Evolutionary conservation across 2,329 filamentous ascomycete genomes (phyloP).

Genomic region (Pseudopyrenochaeta lycopersici): DNA sequence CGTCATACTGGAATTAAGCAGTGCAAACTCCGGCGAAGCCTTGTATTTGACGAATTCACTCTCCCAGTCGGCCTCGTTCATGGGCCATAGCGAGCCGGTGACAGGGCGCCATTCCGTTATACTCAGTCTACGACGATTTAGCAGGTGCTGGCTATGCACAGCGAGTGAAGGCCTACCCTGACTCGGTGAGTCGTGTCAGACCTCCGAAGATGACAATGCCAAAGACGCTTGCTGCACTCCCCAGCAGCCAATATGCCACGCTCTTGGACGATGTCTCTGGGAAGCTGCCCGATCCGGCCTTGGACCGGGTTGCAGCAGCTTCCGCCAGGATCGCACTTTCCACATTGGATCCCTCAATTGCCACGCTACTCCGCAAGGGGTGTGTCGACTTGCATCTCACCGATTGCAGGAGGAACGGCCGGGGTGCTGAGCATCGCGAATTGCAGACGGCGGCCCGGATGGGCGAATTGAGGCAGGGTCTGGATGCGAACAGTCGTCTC

Average conservation of each 20-base stretch:
- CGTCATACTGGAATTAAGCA: slow-evolving; percentile 92
- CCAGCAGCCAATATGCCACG: slow-evolving; percentile 92
- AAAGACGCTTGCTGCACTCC: slow-evolving; percentile 91
- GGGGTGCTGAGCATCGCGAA: slow-evolving; percentile 20
- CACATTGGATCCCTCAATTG: slow-evolving; percentile 20
- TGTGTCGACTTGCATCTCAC: slow-evolving; percentile 48
- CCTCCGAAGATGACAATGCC: slow-evolving; percentile 97
- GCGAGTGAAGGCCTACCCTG: slow-evolving; percentile 70
- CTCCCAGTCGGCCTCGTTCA: slow-evolving; percentile 83
- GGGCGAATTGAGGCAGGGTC: slow-evolving; percentile 42
- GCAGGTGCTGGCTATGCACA: slow-evolving; percentile 8
- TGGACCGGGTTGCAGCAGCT: slow-evolving; percentile 18
- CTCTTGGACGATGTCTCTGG: slow-evolving; percentile 74
- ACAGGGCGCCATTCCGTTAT: slow-evolving; percentile 99
- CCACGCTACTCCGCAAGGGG: slow-evolving; percentile 33
- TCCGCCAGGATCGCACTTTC: slow-evolving; percentile 21
- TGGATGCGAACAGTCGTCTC: slow-evolving; percentile 45
- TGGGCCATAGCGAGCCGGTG: slow-evolving; percentile 87
- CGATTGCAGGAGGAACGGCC: slow-evolving; percentile 37
- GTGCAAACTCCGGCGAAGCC: slow-evolving; percentile 88
- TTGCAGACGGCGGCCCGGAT: slow-evolving; percentile 27
- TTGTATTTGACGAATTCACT: slow-evolving; percentile 93
- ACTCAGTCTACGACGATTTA: slow-evolving; percentile 71
- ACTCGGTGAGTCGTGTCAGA: slow-evolving; percentile 92
- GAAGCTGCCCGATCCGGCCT: slow-evolving; percentile 49